These are phyloP conservation scores for Phyllostachys edulis DNA, from an alignment of 176 grass and related monocot genomes.

Conservation along the genomic window DNA sequence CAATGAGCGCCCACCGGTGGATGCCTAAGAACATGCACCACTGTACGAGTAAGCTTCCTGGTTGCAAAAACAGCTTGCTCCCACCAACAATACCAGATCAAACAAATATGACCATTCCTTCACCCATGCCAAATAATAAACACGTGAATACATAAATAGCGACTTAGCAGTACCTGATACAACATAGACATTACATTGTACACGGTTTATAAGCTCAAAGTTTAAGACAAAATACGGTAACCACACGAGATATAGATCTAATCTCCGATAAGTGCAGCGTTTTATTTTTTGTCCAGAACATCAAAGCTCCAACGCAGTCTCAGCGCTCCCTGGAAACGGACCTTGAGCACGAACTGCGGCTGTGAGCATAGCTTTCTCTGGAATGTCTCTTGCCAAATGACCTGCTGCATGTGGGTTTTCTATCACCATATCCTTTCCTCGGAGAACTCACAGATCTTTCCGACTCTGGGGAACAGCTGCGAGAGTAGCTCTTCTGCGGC, in stretches of 20 bases:
- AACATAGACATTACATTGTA: background rate
- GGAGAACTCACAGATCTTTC: constrained; percentile 37
- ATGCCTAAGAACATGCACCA: too few relatives aligned
- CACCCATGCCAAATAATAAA: background rate
- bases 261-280: background rate
- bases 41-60: too few relatives aligned
- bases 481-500: too few relatives aligned
- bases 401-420: background rate
- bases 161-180: background rate
- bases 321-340: too few relatives aligned
- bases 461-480: too few relatives aligned
- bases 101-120: background rate
- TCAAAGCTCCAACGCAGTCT: background rate
- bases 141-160: background rate
- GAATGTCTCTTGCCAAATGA: constrained; percentile 38
- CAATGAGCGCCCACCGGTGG: too few relatives aligned
- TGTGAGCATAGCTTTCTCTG: too few relatives aligned
- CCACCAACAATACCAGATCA: background rate
- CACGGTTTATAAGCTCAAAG: background rate
- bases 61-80: background rate
- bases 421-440: background rate
- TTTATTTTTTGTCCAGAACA: background rate
- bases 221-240: background rate
- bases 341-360: too few relatives aligned
- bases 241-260: background rate